Evolutionary conservation across 345 rosid genomes (phyloP), one percentile per base, ranked within the genome.

Genomic region (Salix koriyanagi): DNA sequence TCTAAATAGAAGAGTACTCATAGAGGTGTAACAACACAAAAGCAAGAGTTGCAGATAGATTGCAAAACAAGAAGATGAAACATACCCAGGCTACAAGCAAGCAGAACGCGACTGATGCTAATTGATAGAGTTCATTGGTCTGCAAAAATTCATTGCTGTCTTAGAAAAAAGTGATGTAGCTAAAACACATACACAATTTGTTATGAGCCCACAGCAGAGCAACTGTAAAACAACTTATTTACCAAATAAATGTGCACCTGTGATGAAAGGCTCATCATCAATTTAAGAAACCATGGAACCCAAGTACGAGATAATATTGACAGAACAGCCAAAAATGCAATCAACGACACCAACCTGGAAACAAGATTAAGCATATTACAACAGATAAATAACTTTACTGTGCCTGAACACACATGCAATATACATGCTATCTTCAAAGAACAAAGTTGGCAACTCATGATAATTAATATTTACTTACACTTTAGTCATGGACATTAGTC

Each of bases 21-120:
- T 7, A 54, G 23, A 54, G 25, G 68, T 34, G 19, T 52, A 18
- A 34, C 46, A 4, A 50, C 48, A 26, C n/a, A 23, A 46, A 67
- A 21, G 44, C n/a, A 79, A 60, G 66, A 84, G 32, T 72, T 68
- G 66, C 1, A 2, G 19, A 68, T 36, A 26, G 18, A 68, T 54
- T 26, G 52, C n/a, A 77, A 61, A 81, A 81, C 37, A 46, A 73
- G 86, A 75, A 62, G 82, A 82, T 48, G 76, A 75, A 79, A 72
- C 94, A 76, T 81, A 96, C 99, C 99, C 99, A 96, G 71, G 99
- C 99, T 69, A 93, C 96, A 81, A 96, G 92, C 76, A 96, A 90
- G 87, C 98, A 96, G 88, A 96, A 96, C 19, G 99, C 99, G 61
- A 96, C 98, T 3, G 93, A 77, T 32, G 99, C 99, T 86, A 96